Evolutionary conservation across 2,329 filamentous ascomycete genomes (phyloP).

Genomic region (Fusarium cicatricum): DNA sequence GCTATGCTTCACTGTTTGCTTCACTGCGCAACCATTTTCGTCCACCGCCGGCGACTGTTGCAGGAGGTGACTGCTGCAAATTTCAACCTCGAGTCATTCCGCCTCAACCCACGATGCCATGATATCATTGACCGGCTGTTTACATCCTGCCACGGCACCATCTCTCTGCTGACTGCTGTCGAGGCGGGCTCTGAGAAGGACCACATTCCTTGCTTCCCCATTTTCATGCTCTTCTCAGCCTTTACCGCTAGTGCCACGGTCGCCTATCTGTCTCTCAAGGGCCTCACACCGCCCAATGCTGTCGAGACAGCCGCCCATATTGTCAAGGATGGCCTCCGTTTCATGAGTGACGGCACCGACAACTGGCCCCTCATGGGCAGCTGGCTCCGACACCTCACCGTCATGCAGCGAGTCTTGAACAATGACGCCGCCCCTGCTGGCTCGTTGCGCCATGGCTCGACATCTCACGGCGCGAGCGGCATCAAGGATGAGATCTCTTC

Average conservation of each 20-base stretch:
- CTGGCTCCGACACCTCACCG: conserved; percentile 67
- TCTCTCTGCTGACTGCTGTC: conserved; percentile 63
- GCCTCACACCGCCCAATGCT: conserved; percentile 63
- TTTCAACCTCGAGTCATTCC: conserved; percentile 64
- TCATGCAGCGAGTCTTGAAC: conserved; percentile 68
- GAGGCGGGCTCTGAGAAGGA: conserved; percentile 67
- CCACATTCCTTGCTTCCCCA: conserved; percentile 66
- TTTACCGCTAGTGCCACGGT: conserved; percentile 69
- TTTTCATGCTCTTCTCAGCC: conserved; percentile 70
- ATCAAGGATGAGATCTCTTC: conserved; percentile 65
- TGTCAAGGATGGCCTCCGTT: conserved; percentile 65
- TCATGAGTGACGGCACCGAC: conserved; percentile 66
- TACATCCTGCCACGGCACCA: conserved; percentile 66
- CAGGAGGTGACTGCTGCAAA: conserved; percentile 63
- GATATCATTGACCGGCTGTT: conserved; percentile 65
- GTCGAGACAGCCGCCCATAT: conserved; percentile 65
- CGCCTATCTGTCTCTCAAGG: conserved; percentile 69
- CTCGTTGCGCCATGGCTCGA: conserved; percentile 47
- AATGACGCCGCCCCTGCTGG: conserved; percentile 56
- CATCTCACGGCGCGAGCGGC: conserved; percentile 41
- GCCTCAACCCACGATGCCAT: conserved; percentile 58
- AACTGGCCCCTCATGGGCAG: conserved; percentile 67
- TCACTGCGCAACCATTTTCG: conserved; percentile 68
- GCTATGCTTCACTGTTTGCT: conserved; percentile 70
- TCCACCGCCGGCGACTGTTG: conserved; percentile 66